Percentiles rank a stretch among this genome's conserved stretches.
Evolutionary conservation across 768 basidiomycete species (phyloP).

Genomic region (Tricholoma flavovirens): DNA sequence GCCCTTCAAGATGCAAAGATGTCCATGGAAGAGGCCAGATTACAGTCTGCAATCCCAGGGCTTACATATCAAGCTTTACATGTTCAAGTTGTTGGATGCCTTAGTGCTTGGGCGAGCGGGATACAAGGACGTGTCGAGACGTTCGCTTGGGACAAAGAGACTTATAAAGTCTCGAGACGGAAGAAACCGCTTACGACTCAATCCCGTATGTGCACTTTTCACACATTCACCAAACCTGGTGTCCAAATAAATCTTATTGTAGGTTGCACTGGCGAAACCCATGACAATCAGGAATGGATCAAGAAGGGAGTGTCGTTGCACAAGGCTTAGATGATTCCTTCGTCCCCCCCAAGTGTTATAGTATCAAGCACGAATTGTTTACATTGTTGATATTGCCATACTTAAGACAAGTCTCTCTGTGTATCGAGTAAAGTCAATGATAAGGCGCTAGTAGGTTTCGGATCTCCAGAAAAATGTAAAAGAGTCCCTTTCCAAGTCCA

Average conservation of each 20-base stretch:
- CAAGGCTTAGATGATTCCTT: neutral
- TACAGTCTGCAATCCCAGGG: neutral
- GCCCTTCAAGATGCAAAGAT: neutral
- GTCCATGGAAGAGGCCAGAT: neutral
- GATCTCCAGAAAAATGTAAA: no score
- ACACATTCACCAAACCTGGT: neutral
- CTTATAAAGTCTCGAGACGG: neutral
- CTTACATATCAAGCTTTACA: neutral
- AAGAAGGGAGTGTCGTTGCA: neutral
- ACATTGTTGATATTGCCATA: no score
- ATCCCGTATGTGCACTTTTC: neutral
- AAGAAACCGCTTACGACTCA: neutral
- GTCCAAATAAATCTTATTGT: neutral
- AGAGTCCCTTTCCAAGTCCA: no score
- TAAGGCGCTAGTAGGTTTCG: no score
- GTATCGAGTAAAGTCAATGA: no score
- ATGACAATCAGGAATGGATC: neutral
- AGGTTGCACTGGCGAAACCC: neutral
- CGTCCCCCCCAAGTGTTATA: neutral
- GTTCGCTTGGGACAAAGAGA: neutral
- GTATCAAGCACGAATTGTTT: neutral
- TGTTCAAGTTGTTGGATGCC: neutral
- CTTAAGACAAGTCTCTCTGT: no score
- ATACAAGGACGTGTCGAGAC: neutral
- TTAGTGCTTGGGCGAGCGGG: neutral